phyloP scores from a whole-genome alignment of 768 basidiomycete species.

The Tephrocybe sp. region DNA sequence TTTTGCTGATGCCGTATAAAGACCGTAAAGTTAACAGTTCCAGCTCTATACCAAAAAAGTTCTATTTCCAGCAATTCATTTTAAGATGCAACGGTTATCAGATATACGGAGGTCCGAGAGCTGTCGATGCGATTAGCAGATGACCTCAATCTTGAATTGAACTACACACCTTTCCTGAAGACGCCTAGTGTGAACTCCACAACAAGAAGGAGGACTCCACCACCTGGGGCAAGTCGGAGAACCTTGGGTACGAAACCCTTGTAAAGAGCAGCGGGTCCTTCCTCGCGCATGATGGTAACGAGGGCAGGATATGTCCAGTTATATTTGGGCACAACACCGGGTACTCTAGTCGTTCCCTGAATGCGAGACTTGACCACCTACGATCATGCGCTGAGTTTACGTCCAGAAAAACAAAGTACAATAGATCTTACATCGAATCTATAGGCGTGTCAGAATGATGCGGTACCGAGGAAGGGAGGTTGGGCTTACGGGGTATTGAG shows the following conservation, averaged over 20 bases:
- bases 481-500: constrained; percentile 85
- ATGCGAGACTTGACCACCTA: constrained; percentile 66
- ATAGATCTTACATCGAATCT: constrained; percentile 46
- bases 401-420: not conserved
- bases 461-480: not conserved
- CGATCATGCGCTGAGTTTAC: not conserved
- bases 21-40: not conserved
- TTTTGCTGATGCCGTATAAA: not conserved
- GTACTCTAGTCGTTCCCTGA: constrained; percentile 65
- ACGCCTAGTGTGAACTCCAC: constrained; percentile 81
- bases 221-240: constrained; percentile 91
- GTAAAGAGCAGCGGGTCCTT: constrained; percentile 84
- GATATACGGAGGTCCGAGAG: constrained; percentile 51
- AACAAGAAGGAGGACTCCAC: constrained; percentile 69
- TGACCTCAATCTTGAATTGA: not conserved
- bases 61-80: not conserved
- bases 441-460: not conserved
- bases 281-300: constrained; percentile 79
- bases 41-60: not conserved
- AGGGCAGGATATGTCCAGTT: constrained; percentile 95
- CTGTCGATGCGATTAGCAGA: constrained; percentile 21
- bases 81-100: constrained; percentile 15
- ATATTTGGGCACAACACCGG: constrained; percentile 82
- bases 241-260: constrained; percentile 97
- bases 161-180: constrained; percentile 65